phyloP scores from a whole-genome alignment of 805 yeast species.

The Grigorovia yakushimaensis region DNA sequence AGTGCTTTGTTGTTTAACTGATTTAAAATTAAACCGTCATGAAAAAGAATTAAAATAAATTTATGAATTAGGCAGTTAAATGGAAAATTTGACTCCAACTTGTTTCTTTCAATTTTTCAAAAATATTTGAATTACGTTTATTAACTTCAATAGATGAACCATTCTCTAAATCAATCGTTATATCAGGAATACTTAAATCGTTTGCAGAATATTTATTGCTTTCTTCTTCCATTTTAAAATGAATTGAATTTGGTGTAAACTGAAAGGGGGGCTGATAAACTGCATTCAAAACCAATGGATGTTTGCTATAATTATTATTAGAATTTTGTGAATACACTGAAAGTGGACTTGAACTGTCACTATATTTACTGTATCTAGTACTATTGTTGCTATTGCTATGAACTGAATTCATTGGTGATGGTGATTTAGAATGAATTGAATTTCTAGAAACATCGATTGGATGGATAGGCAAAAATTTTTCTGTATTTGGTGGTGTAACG shows the following conservation, averaged over 20 bases:
- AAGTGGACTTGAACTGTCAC: neutral
- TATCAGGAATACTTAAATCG: neutral
- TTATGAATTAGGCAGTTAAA: neutral
- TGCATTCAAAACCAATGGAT: neutral
- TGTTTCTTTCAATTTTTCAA: slow-evolving; percentile 1
- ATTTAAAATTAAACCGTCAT: too few species aligned
- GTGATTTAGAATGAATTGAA: neutral
- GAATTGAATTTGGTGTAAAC: neutral
- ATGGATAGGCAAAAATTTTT: neutral
- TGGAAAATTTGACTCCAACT: slow-evolving; percentile 3
- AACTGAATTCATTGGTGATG: neutral
- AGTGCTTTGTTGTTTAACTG: too few species aligned
- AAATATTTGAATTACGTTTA: neutral
- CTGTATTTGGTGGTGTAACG: neutral
- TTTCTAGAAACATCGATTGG: neutral
- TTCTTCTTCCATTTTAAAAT: neutral
- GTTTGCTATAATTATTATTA: neutral
- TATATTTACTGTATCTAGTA: neutral
- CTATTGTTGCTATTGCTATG: neutral
- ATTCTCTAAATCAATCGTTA: neutral
- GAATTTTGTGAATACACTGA: neutral
- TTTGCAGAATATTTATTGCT: neutral
- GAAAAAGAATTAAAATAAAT: neutral
- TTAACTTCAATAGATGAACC: neutral
- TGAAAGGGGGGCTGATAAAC: neutral